Evolutionary conservation across 192 early-diverging fungal species (phyloP), one percentile per base, ranked within the genome.

Genomic region (Backusella australiensis): DNA sequence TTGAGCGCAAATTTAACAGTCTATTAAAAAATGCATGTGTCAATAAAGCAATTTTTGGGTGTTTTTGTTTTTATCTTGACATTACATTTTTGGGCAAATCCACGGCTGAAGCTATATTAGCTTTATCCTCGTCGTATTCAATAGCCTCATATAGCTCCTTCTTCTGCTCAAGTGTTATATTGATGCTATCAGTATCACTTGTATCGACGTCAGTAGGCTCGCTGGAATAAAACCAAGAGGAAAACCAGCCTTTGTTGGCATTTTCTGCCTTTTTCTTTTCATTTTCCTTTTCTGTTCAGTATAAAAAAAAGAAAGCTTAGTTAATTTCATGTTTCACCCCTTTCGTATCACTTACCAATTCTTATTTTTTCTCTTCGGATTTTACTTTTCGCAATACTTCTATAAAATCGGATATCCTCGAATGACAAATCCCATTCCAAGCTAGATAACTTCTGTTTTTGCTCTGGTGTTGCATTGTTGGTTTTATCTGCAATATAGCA

Each of bases 141-240:
- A 96, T 96, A 4, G 90, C 90, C 6, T 94, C 92, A 82, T 91
- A 94, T n/a, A 96, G 82, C 76, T 94, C 90, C 67, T 92, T 87
- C 63, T 93, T 88, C 67, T 96, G 91, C 65, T 91, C 88, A 52
- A 91, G 91, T 34, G 90, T 89, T 34, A 94, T 49, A 15, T 72
- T 78, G 68, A 84, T 36, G 7, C 53, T 59, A 14, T 29, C 70
- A 4, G 70, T 46, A 17, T 76, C 68, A 38, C 29, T 26, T 63
- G 4, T 63, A 29, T 63, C 26, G 21, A 29, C n/a, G 14, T 63
- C 56, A 29, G 56, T 12, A 23, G 66, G 23, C 5, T 21, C 52
- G 5, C 80, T 72, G 42, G 35, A 59, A 12, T 36, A 69, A 75
- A 77, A 81, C 84, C 84, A 85, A 15, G 74, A 73, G 4, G 75